Conservation (phyloP, 1,284 basidiomycete genomes). For the Cryptococcus jaspeensis region DNA sequence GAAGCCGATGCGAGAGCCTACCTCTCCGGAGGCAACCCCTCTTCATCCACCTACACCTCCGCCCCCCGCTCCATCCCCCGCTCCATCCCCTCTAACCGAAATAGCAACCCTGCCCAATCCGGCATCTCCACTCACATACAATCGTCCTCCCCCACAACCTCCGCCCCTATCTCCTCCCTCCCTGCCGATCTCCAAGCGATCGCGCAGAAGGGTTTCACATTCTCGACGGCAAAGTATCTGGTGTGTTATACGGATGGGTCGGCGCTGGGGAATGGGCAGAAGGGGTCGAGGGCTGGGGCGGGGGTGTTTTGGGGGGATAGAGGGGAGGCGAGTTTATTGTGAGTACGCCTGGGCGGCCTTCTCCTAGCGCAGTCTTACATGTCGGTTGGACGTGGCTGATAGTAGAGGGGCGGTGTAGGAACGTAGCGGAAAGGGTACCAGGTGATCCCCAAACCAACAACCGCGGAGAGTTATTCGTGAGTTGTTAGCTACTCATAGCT, state of each 20-base stretch:
- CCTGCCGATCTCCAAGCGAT: constrained; percentile 18
- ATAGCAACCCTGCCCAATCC: background rate
- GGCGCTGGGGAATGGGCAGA: constrained; percentile 42
- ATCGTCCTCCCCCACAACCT: constrained; percentile 7
- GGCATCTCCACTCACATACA: constrained; percentile 2
- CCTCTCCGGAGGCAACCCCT: constrained; percentile 5
- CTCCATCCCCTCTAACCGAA: background rate
- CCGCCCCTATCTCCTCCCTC: constrained; percentile 3
- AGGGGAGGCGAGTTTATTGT: constrained; percentile 30
- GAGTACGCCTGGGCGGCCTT: constrained; percentile 6
- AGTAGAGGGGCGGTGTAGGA: constrained; percentile 19
- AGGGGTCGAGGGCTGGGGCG: constrained; percentile 41
- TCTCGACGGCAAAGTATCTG: constrained; percentile 31
- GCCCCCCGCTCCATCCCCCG: background rate
- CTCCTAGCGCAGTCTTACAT: background rate
- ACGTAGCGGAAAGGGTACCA: constrained; percentile 46
- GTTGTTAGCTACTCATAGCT: constrained; percentile 8
- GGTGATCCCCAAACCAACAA: constrained; percentile 52
- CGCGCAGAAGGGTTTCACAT: constrained; percentile 33
- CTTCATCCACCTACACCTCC: background rate
- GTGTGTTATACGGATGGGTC: constrained; percentile 51
- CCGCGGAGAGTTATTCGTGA: constrained; percentile 50
- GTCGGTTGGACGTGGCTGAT: background rate
- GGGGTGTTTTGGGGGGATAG: constrained; percentile 47
- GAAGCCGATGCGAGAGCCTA: constrained; percentile 34